These are phyloP conservation scores for Brettanomyces sp. DNA, from an alignment of 805 yeast species.

Conservation along the genomic window DNA sequence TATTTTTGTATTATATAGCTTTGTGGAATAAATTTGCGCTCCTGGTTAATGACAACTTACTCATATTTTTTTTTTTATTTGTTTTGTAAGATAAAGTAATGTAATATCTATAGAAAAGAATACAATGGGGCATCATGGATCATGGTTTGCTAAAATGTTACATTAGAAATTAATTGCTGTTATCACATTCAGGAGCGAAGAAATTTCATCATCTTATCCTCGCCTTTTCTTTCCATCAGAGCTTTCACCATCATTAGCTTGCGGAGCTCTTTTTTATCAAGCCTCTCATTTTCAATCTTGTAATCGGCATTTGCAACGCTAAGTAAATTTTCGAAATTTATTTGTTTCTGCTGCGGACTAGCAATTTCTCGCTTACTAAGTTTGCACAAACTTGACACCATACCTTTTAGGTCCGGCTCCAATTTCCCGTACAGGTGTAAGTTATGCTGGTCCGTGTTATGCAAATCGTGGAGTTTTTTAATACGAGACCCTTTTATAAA, in stretches of 20 bases:
- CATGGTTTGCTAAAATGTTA: neutral
- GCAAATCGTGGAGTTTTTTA: constrained; percentile 24
- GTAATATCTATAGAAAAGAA: no score
- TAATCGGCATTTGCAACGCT: constrained; percentile 24
- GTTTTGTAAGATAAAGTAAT: no score
- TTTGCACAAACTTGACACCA: constrained; percentile 22
- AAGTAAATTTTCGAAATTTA: constrained; percentile 42
- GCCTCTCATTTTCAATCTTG: constrained; percentile 9
- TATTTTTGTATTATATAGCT: no score
- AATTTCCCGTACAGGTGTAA: constrained; percentile 23
- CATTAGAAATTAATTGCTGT: neutral
- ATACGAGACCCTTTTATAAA: constrained; percentile 48
- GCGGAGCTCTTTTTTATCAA: constrained; percentile 31
- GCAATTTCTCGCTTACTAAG: constrained; percentile 25
- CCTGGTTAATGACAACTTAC: no score
- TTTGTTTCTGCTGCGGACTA: constrained; percentile 20
- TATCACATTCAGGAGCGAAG: constrained; percentile 18
- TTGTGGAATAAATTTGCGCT: no score
- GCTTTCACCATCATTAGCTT: constrained; percentile 48
- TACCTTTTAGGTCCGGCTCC: constrained; percentile 18
- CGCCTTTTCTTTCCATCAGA: constrained; percentile 62
- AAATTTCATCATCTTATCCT: constrained; percentile 52
- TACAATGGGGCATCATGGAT: neutral
- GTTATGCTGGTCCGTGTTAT: constrained; percentile 24
- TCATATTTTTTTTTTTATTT: no score